A percentile compares a stretch with the other conserved stretches of the same genome.
Evolutionary conservation across 2,329 filamentous ascomycete genomes (phyloP).

Genomic region (Proliferodiscus dingleyae): DNA sequence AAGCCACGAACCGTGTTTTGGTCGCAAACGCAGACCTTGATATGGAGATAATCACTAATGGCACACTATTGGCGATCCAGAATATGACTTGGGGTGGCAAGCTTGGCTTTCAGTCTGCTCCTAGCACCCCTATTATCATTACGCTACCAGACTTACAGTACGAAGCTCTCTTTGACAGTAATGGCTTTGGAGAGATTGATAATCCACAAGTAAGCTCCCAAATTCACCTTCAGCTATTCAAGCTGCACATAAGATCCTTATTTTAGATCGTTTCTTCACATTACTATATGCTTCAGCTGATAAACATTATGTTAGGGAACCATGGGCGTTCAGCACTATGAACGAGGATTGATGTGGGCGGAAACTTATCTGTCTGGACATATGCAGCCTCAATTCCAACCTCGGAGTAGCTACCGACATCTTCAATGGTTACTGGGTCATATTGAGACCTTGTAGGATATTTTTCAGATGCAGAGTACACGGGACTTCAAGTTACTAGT

Average conservation of each 20-base stretch:
- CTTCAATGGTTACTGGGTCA: conserved; percentile 34
- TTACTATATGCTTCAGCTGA: too few relatives aligned
- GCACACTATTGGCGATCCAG: conserved; percentile 46
- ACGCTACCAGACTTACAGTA: conserved; percentile 22
- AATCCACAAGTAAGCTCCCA: conserved; percentile 50
- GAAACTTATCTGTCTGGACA: conserved; percentile 33
- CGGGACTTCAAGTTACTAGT: too few relatives aligned
- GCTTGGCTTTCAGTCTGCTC: conserved; percentile 41
- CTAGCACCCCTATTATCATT: conserved; percentile 26
- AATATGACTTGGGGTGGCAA: conserved; percentile 49
- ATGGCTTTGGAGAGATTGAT: conserved; percentile 42
- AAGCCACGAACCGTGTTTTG: conserved; percentile 46
- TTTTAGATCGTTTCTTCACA: too few relatives aligned
- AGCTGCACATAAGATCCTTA: too few relatives aligned
- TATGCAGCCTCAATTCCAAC: conserved; percentile 35
- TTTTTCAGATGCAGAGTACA: background rate
- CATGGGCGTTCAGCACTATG: conserved; percentile 34
- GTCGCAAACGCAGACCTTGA: conserved; percentile 45
- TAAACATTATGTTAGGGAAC: too few relatives aligned
- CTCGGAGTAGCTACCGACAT: conserved; percentile 31
- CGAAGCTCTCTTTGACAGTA: conserved; percentile 7
- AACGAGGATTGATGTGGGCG: conserved; percentile 35
- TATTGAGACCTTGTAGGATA: conserved; percentile 23
- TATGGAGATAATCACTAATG: conserved; percentile 44
- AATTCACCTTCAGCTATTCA: too few relatives aligned